These are phyloP conservation scores for Solanum piurae DNA, from an alignment of 257 asterid genomes.

Conservation along the genomic window DNA sequence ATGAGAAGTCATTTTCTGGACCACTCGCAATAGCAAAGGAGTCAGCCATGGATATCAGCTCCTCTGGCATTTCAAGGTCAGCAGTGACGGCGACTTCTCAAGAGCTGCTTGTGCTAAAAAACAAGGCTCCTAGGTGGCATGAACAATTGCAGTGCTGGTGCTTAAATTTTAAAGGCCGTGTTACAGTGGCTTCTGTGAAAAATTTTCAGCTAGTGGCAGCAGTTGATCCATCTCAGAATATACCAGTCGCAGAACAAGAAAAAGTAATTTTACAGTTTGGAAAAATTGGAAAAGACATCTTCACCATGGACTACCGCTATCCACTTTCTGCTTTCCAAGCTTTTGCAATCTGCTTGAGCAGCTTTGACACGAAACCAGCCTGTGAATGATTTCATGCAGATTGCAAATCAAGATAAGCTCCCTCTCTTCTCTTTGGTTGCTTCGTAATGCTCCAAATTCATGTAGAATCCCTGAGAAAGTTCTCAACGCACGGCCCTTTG, in stretches of 20 bases:
- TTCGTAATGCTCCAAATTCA: not conserved
- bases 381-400: constrained; percentile 55
- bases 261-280: not conserved
- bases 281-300: not conserved
- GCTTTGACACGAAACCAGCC: constrained; percentile 91
- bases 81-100: not conserved
- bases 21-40: not conserved
- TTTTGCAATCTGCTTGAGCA: constrained; percentile 90
- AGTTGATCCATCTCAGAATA: not conserved
- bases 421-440: not conserved
- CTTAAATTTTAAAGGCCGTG: not conserved
- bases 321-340: constrained; percentile 66
- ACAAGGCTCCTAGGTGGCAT: constrained; percentile 3
- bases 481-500: not conserved
- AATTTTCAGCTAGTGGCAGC: not conserved
- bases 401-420: constrained; percentile 12
- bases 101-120: not conserved
- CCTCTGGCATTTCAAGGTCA: not conserved
- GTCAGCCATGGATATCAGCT: not conserved
- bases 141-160: not conserved
- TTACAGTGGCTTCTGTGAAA: not conserved
- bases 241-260: not conserved
- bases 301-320: not conserved
- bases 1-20: not conserved
- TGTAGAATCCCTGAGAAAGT: not conserved